A percentile compares a stretch with the other conserved stretches of the same genome.
phyloP scores from a whole-genome alignment of 495 filamentous ascomycete genomes.

The Clohesyomyces aquaticus region DNA sequence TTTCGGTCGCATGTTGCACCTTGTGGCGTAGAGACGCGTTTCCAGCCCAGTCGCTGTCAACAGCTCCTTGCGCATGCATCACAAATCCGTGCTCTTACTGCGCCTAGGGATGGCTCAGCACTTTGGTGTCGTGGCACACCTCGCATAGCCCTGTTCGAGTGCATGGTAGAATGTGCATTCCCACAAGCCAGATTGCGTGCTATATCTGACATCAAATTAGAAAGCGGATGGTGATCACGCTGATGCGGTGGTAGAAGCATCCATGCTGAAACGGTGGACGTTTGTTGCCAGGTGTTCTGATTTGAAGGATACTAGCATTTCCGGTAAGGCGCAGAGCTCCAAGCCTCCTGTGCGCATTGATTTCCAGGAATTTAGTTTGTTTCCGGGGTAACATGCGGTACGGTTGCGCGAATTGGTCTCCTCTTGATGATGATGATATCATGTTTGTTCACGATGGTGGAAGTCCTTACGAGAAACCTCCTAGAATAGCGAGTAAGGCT shows the following conservation, averaged over 20 bases:
- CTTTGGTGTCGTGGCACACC: too few species aligned
- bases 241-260: not conserved
- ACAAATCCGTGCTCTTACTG: too few species aligned
- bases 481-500: too few species aligned
- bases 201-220: too few species aligned
- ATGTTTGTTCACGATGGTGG: not conserved
- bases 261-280: slow-evolving; percentile 1
- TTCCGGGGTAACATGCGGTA: not conserved
- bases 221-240: not conserved
- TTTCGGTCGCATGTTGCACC: not conserved
- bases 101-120: too few species aligned
- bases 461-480: too few species aligned
- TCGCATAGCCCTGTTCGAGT: too few species aligned
- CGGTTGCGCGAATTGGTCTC: not conserved
- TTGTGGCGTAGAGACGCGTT: not conserved
- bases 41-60: too few species aligned
- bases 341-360: not conserved
- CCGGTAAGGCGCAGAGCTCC: not conserved
- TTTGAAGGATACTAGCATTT: not conserved
- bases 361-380: not conserved
- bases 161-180: too few species aligned
- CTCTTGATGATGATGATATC: not conserved
- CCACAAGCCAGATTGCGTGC: too few species aligned
- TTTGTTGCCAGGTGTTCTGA: not conserved
- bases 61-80: too few species aligned